Evolutionary conservation across 371 early-diverging fungal genomes (phyloP).

Genomic region (Mucor circinelloides): DNA sequence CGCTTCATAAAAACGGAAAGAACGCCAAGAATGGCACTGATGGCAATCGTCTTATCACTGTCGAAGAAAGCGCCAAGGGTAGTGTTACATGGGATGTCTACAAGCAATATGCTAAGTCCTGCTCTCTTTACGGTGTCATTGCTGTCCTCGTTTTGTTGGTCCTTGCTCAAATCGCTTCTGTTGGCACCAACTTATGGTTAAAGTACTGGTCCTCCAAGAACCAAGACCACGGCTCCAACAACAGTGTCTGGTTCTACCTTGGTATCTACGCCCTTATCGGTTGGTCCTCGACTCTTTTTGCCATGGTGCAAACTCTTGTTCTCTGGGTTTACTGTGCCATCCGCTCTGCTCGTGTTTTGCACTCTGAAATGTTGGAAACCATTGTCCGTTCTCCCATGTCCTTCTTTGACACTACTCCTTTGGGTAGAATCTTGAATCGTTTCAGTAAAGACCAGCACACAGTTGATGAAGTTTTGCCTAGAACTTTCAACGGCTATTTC

Average conservation of each 20-base stretch:
- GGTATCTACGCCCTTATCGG: constrained; percentile 84
- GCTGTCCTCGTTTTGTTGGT: constrained; percentile 60
- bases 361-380: constrained; percentile 58
- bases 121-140: constrained; percentile 59
- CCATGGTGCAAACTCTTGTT: constrained; percentile 73
- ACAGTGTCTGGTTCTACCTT: constrained; percentile 63
- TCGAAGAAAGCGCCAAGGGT: constrained; percentile 82
- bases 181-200: constrained; percentile 71
- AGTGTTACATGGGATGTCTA: constrained; percentile 78
- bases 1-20: constrained; percentile 31
- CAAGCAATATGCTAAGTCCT: constrained; percentile 75
- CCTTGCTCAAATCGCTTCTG: constrained; percentile 58
- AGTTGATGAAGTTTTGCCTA: constrained; percentile 79
- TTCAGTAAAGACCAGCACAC: constrained; percentile 89
- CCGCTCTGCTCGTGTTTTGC: constrained; percentile 66
- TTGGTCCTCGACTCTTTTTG: constrained; percentile 62
- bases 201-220: constrained; percentile 71
- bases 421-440: constrained; percentile 84
- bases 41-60: constrained; percentile 58
- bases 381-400: constrained; percentile 79
- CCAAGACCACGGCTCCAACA: constrained; percentile 32
- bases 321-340: constrained; percentile 86
- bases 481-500: constrained; percentile 64
- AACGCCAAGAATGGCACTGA: constrained; percentile 20
- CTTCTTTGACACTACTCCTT: constrained; percentile 87